phyloP scores from a whole-genome alignment of 306 rosid genomes.

The Pyrus pyrifolia region DNA sequence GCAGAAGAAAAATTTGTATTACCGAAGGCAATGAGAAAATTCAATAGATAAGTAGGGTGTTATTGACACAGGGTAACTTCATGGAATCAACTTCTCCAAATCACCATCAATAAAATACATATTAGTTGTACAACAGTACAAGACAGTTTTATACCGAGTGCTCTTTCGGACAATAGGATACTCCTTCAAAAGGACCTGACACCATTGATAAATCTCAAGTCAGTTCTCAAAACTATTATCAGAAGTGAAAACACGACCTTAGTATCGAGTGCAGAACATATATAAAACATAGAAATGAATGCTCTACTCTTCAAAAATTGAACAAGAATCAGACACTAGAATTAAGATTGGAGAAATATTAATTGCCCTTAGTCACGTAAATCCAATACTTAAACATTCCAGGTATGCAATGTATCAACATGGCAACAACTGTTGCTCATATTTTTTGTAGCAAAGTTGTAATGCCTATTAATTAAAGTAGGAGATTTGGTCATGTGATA shows the following conservation, averaged over 20 bases:
- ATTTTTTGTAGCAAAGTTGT: neutral
- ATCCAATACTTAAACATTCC: neutral
- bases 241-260: neutral
- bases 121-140: conserved; percentile 2
- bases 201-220: conserved; percentile 9
- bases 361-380: neutral
- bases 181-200: conserved; percentile 79
- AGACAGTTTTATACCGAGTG: conserved; percentile 40
- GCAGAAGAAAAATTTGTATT: conserved; percentile 11
- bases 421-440: neutral
- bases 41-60: neutral
- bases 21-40: neutral
- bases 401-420: neutral
- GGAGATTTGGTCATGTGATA: conserved; percentile 5
- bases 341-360: neutral
- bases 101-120: neutral
- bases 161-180: conserved; percentile 70
- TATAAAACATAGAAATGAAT: neutral
- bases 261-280: neutral
- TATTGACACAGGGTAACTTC: neutral
- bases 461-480: neutral
- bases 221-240: conserved; percentile 5
- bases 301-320: neutral
- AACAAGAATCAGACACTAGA: too few species aligned
- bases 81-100: neutral